Evolutionary conservation across 75 land plant species (phyloP).

Genomic region (Pinus tabuliformis): DNA sequence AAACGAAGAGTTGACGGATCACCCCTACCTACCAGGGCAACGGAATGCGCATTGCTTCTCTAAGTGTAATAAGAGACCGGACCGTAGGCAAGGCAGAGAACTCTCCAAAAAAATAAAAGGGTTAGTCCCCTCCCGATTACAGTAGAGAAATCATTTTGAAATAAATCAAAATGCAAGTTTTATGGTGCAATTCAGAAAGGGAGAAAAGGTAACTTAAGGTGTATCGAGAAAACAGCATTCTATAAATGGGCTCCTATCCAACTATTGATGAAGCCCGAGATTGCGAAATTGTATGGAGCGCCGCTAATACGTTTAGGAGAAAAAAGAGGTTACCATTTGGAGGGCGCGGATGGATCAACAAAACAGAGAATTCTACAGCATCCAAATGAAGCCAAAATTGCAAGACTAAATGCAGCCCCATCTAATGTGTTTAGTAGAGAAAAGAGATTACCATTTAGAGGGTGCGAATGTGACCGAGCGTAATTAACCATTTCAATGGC

Average conservation of each 20-base stretch:
- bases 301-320: neutral
- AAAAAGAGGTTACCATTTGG: neutral
- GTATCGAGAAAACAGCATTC: neutral
- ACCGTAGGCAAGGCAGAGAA: neutral
- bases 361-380: too few species aligned
- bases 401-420: neutral
- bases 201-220: neutral
- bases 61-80: too few species aligned
- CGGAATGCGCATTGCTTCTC: too few species aligned
- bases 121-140: neutral
- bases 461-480: conserved; percentile 1
- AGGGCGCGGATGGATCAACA: conserved; percentile 2
- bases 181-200: neutral
- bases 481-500: conserved; percentile 7
- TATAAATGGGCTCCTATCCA: neutral
- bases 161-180: neutral
- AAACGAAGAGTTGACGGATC: neutral
- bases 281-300: neutral
- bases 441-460: neutral
- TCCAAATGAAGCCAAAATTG: neutral
- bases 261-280: neutral
- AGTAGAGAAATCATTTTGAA: neutral
- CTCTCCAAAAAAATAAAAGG: neutral
- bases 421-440: neutral
- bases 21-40: neutral